phyloP scores from a whole-genome alignment of 768 basidiomycete species.

The Xerocomus potaroensis region DNA sequence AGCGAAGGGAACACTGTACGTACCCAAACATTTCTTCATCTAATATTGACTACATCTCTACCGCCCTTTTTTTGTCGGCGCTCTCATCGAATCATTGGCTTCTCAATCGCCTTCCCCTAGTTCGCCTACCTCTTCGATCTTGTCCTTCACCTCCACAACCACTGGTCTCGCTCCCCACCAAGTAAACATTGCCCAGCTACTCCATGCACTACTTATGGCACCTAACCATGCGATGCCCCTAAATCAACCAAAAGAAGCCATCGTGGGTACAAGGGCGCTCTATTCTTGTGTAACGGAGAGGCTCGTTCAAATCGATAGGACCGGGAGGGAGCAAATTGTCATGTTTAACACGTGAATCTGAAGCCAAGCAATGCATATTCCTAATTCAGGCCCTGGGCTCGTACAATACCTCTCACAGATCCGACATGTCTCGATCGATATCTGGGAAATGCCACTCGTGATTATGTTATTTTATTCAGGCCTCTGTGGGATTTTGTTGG shows the following conservation, averaged over 20 bases:
- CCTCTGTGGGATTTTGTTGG: too few relatives aligned
- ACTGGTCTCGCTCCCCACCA: slow-evolving; percentile 58
- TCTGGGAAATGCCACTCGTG: background rate
- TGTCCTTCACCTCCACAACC: slow-evolving; percentile 38
- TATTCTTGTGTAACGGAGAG: slow-evolving; percentile 82
- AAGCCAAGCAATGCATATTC: too few relatives aligned
- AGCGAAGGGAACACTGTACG: slow-evolving; percentile 62
- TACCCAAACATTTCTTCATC: background rate
- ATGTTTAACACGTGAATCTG: slow-evolving; percentile 50
- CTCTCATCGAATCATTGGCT: slow-evolving; percentile 55
- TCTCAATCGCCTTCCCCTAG: slow-evolving; percentile 44
- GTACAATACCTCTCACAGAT: background rate
- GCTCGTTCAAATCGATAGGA: slow-evolving; percentile 70
- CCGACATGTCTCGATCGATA: background rate
- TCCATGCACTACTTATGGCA: slow-evolving; percentile 53
- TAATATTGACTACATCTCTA: background rate
- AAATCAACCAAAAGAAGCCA: slow-evolving; percentile 54
- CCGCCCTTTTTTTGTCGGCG: slow-evolving; percentile 38
- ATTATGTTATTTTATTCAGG: too few relatives aligned
- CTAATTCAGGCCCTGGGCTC: background rate
- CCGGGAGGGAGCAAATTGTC: slow-evolving; percentile 70
- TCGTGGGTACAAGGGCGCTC: slow-evolving; percentile 59
- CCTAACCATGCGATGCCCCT: slow-evolving; percentile 57
- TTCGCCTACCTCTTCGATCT: slow-evolving; percentile 58
- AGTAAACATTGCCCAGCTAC: slow-evolving; percentile 63